Evolutionary conservation across 345 rosid genomes (phyloP).

Genomic region (Trapa bicornis): DNA sequence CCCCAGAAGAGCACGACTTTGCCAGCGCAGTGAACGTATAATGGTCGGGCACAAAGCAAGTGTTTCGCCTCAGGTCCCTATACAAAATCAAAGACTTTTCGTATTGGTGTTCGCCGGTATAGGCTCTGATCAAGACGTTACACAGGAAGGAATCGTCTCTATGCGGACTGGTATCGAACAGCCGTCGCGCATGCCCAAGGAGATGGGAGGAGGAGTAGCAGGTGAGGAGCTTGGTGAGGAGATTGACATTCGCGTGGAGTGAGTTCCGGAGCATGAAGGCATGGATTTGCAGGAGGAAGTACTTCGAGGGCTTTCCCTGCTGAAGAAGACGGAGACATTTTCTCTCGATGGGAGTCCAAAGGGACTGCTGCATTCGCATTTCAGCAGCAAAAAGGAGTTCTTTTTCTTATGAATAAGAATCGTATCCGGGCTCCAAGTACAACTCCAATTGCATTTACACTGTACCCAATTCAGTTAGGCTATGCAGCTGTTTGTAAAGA

Average conservation of each 20-base stretch:
- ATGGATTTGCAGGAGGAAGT: conserved; percentile 41
- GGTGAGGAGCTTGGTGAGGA: conserved; percentile 45
- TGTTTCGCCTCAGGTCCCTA: conserved; percentile 29
- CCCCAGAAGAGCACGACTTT: conserved; percentile 33
- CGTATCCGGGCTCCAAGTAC: neutral
- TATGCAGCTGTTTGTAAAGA: neutral
- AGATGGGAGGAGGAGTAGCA: conserved; percentile 22
- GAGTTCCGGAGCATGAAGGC: conserved; percentile 53
- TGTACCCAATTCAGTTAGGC: neutral
- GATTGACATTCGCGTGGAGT: conserved; percentile 37
- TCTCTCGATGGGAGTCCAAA: conserved; percentile 33
- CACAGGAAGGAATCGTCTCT: conserved; percentile 48
- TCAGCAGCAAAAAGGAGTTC: neutral
- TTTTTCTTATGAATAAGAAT: no score
- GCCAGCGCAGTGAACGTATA: conserved; percentile 45
- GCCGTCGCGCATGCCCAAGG: conserved; percentile 34
- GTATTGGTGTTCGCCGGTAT: conserved; percentile 27
- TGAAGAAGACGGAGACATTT: conserved; percentile 44
- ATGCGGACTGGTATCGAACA: conserved; percentile 42
- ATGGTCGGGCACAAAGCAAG: conserved; percentile 42
- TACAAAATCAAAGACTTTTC: conserved; percentile 36
- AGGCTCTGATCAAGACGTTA: conserved; percentile 59
- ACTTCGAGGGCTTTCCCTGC: conserved; percentile 14
- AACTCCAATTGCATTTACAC: conserved; percentile 1
- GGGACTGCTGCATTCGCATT: neutral